A percentile compares a stretch with the other conserved stretches of the same genome.
Evolutionary conservation across 1,284 basidiomycete species (phyloP).

Genomic region (Fomitopsis palustris): DNA sequence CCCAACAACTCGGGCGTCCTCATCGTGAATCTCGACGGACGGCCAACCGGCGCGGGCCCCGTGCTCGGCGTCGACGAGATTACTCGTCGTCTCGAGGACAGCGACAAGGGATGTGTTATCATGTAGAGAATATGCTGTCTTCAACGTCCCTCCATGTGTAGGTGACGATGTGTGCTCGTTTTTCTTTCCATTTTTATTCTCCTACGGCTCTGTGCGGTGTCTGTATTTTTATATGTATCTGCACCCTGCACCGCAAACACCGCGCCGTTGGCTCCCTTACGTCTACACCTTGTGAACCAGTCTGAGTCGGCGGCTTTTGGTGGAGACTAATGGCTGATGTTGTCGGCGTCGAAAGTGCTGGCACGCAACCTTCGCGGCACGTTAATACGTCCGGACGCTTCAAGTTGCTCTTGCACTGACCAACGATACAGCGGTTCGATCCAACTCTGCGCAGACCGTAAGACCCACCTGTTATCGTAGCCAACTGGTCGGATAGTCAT

Average conservation of each 20-base stretch:
- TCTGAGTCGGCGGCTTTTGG: no score
- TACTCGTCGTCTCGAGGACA: conserved; percentile 47
- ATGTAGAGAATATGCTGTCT: conserved; percentile 47
- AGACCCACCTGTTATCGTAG: no score
- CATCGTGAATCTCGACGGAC: conserved; percentile 67
- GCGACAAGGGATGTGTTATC: conserved; percentile 59
- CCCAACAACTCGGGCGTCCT: conserved; percentile 84
- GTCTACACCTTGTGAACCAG: no score
- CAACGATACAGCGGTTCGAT: no score
- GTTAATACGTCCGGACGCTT: no score
- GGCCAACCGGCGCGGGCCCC: conserved; percentile 39
- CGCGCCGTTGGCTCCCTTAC: no score
- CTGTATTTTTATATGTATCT: conserved; percentile 3
- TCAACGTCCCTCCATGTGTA: background rate
- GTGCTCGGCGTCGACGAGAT: conserved; percentile 60
- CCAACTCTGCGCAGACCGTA: no score
- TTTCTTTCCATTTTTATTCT: background rate
- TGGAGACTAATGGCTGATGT: no score
- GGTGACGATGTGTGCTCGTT: background rate
- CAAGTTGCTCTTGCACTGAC: no score
- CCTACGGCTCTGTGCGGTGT: background rate
- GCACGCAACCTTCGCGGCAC: no score
- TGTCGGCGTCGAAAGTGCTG: no score
- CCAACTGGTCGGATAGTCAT: no score
- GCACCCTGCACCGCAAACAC: background rate